Evolutionary conservation across 169 alveolate genomes (phyloP).

Genomic region (Plasmodium inui): DNA sequence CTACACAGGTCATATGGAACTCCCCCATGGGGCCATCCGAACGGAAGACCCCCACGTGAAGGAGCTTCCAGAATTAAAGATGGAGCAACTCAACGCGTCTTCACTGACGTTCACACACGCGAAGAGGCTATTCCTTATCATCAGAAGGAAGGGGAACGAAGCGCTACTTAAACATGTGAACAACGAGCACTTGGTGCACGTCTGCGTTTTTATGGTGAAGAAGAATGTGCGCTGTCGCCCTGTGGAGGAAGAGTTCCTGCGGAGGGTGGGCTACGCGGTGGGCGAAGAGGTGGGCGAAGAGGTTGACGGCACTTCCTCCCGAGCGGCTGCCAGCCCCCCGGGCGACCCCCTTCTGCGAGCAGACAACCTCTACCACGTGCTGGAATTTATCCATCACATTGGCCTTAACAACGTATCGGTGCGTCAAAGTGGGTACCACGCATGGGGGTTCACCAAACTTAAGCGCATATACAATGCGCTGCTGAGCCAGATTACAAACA

Average conservation of each 20-base stretch:
- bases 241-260: conserved; percentile 39
- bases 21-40: background rate
- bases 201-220: conserved; percentile 36
- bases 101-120: conserved; percentile 10
- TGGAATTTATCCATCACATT: conserved; percentile 56
- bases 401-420: conserved; percentile 2
- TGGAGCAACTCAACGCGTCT: background rate
- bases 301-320: background rate
- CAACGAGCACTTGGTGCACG: conserved; percentile 10
- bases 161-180: background rate
- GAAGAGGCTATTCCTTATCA: conserved; percentile 10
- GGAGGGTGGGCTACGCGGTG: background rate
- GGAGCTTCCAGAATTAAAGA: background rate
- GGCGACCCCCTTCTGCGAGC: background rate
- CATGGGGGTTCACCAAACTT: conserved; percentile 13
- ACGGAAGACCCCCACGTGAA: background rate
- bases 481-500: background rate
- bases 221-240: conserved; percentile 17
- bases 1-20: background rate
- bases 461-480: background rate
- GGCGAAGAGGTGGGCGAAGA: background rate
- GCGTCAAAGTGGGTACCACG: background rate
- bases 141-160: conserved; percentile 9
- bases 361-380: background rate
- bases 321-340: background rate